These are phyloP conservation scores for Echinosophora koreensis DNA, from an alignment of 306 rosid genomes.

Conservation along the genomic window DNA sequence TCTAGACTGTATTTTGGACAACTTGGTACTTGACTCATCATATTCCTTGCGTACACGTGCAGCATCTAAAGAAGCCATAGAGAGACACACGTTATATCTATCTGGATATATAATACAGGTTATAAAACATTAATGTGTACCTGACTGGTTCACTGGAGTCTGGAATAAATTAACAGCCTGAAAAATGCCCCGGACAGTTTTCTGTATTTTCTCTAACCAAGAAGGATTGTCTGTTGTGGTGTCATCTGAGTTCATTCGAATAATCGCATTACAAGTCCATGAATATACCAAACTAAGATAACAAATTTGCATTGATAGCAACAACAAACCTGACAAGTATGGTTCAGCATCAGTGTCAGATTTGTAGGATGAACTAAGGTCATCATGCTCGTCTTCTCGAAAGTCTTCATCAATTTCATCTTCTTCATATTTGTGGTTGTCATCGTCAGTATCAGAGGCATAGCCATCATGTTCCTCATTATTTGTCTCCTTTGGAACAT, in stretches of 20 bases:
- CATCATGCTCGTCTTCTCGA: constrained; percentile 68
- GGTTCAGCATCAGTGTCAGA: constrained; percentile 64
- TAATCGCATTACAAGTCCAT: constrained; percentile 42
- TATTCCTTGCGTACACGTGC: constrained; percentile 89
- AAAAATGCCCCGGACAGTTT: constrained; percentile 67
- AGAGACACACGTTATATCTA: constrained; percentile 40
- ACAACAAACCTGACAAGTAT: constrained; percentile 77
- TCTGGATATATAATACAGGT: constrained; percentile 7
- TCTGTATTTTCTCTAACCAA: constrained; percentile 88
- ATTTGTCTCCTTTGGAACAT: constrained; percentile 51
- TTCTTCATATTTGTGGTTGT: constrained; percentile 62
- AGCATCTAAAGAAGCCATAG: constrained; percentile 72
- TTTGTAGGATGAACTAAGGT: constrained; percentile 66
- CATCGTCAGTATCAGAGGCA: constrained; percentile 91
- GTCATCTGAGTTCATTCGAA: constrained; percentile 55
- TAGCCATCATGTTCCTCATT: constrained; percentile 73
- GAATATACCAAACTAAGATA: constrained; percentile 38
- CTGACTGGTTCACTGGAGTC: constrained; percentile 90
- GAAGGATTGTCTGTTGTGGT: constrained; percentile 71
- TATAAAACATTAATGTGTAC: constrained; percentile 49
- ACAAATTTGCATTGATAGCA: constrained; percentile 33
- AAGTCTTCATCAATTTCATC: constrained; percentile 68
- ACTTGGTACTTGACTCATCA: constrained; percentile 84
- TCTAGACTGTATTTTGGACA: constrained; percentile 86
- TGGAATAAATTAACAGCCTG: constrained; percentile 86